These are phyloP conservation scores for Psilocybe mexicana DNA, from an alignment of 1,284 basidiomycete species.

Conservation along the genomic window DNA sequence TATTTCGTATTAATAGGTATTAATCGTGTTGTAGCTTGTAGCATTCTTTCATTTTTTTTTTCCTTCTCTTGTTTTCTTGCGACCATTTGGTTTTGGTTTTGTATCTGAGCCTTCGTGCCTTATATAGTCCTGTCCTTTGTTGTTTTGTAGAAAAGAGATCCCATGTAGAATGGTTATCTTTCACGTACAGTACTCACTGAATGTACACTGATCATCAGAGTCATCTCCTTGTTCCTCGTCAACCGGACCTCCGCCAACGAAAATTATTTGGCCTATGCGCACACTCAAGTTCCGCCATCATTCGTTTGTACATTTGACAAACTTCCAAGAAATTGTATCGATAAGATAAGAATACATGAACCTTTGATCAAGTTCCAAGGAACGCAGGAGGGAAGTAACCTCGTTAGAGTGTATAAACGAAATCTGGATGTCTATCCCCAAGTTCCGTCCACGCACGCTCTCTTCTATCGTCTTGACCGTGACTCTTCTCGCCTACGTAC, in stretches of 20 bases:
- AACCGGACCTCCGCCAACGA: no score
- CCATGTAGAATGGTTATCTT: no score
- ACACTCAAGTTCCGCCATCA: no score
- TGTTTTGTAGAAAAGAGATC: not conserved
- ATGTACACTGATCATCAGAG: no score
- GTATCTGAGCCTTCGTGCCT: not conserved
- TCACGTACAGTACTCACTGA: no score
- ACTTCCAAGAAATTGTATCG: no score
- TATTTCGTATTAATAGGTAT: conserved; percentile 6
- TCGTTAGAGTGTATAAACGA: conserved; percentile 28
- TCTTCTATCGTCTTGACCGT: conserved; percentile 15
- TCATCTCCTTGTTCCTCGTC: no score
- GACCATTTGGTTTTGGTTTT: not conserved
- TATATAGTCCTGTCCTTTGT: conserved; percentile 3
- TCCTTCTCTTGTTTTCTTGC: not conserved
- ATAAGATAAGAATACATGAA: no score
- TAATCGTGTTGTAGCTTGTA: conserved; percentile 1
- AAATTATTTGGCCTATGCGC: no score
- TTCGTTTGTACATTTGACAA: no score
- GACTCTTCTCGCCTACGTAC: conserved; percentile 29
- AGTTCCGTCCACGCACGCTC: conserved; percentile 34
- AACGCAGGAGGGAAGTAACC: not conserved
- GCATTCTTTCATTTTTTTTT: no score
- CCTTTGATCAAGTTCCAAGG: not conserved
- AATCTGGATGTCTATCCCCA: conserved; percentile 40